Evolutionary conservation across 2,329 filamentous ascomycete species (phyloP), one percentile per base, ranked within the genome.

Genomic region (Ophiostoma quercus): DNA sequence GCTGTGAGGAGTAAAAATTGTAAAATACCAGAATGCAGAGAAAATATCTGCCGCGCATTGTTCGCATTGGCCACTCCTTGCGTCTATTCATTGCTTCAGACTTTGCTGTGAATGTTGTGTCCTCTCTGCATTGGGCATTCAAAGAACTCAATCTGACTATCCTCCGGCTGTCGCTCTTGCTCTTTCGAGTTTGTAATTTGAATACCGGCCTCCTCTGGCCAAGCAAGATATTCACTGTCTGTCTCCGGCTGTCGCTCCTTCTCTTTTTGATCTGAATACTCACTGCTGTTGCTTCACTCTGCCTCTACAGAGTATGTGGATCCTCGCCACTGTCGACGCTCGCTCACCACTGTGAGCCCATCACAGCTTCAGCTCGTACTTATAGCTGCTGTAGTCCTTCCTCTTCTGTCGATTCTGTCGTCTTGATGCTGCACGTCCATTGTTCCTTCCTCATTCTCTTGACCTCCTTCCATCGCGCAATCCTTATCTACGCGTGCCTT

Each of bases 401-500:
- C 47, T 54, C 16, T 54, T 57, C 9, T 57, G 7, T 16, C 19
- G 9, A 19, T 16, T 41, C 12, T n/a, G 43, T 16, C 43, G 19
- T 19, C 19, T 47, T 47, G 19, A 47, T 19, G 43, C 51, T 25
- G n/a, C 34, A 34, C 34, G 34, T 3, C 51, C 51, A 57, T 57
- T 57, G 51, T 25, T 16, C 51, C 51, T 57, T 57, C 51, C 51
- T 9, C 5, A 25, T 12, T 25, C 9, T 16, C 37, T 29, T 43
- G 25, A 16, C 19, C 16, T 68, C 25, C 57, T 63, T 29, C 60
- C 32, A n/a, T 16, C 32, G n/a, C 60, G 32, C 32, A 63, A 14
- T n/a, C 32, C 60, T 63, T 63, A 63, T 63, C 60, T 66, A 41
- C 63, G 63, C 39, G 70, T 71, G 66, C 67, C 66, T 70, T 68